Evolutionary conservation across 805 yeast species (phyloP).

Genomic region (Candida parachauliodes): DNA sequence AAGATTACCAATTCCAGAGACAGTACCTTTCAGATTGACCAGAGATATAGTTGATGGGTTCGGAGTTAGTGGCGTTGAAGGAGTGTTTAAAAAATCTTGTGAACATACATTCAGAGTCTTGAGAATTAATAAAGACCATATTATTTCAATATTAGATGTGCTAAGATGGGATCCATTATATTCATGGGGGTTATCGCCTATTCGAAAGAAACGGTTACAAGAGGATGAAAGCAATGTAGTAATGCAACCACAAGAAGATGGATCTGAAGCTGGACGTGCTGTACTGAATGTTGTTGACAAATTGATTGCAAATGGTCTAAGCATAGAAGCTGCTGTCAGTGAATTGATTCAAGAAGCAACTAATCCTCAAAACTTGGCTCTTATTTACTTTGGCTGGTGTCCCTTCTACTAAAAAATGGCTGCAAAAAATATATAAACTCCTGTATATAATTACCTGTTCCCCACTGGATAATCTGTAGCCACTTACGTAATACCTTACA

Average conservation of each 20-base stretch:
- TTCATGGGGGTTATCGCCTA: constrained; percentile 84
- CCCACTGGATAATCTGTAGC: not conserved
- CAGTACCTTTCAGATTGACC: constrained; percentile 90
- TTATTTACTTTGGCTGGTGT: constrained; percentile 82
- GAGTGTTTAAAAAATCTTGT: constrained; percentile 68
- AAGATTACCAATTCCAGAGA: constrained; percentile 79
- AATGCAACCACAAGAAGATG: constrained; percentile 34
- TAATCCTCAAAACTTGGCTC: constrained; percentile 60
- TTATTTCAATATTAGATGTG: constrained; percentile 79
- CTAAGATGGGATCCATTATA: constrained; percentile 90
- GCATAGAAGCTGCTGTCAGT: constrained; percentile 79
- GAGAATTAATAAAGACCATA: constrained; percentile 61
- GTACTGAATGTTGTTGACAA: constrained; percentile 69
- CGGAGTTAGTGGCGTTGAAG: constrained; percentile 83
- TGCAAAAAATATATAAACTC: no score
- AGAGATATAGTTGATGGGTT: constrained; percentile 85
- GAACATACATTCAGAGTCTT: constrained; percentile 70
- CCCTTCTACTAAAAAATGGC: constrained; percentile 53
- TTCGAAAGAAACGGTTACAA: constrained; percentile 51
- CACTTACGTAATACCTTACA: not conserved
- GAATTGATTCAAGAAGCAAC: constrained; percentile 78
- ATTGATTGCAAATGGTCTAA: constrained; percentile 60
- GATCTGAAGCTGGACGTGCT: constrained; percentile 78
- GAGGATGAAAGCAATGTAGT: constrained; percentile 20
- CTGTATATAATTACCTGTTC: not conserved